Evolutionary conservation across 2,329 filamentous ascomycete species (phyloP).

Genomic region (Talaromyces islandicus): DNA sequence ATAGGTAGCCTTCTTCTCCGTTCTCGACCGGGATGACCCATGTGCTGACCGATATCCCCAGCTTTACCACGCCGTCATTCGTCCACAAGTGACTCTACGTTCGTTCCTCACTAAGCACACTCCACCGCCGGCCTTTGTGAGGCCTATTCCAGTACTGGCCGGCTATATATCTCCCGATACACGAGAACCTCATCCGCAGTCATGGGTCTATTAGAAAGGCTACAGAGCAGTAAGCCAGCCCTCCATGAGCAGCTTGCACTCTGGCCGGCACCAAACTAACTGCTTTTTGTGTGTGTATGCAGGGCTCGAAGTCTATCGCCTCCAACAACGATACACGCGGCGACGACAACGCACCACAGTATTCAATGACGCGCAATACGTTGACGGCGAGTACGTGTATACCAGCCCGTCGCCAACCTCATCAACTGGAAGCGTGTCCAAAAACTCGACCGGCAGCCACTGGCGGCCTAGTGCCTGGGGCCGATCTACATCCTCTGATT

Average conservation of each 20-base stretch:
- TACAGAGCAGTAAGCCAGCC: conserved; percentile 44
- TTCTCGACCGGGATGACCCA: neutral
- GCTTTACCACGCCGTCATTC: neutral
- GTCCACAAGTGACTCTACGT: neutral
- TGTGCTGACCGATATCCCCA: neutral
- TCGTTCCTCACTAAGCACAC: neutral
- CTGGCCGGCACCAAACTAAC: neutral
- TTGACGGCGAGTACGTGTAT: conserved; percentile 94
- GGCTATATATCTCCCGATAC: neutral
- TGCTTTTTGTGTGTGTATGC: conserved; percentile 17
- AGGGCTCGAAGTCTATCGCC: conserved; percentile 81
- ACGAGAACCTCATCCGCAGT: neutral
- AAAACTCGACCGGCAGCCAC: conserved; percentile 22
- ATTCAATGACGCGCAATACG: conserved; percentile 81
- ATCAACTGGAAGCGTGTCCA: conserved; percentile 32
- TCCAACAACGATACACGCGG: conserved; percentile 91
- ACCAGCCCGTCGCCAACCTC: conserved; percentile 34
- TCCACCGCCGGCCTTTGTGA: neutral
- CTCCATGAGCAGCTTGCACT: neutral
- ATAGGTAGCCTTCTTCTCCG: neutral
- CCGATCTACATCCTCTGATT: conserved; percentile 7
- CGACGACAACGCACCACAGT: conserved; percentile 87
- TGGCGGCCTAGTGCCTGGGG: conserved; percentile 10
- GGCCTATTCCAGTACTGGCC: neutral
- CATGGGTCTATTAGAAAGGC: conserved; percentile 45